Evolutionary conservation across 768 basidiomycete species (phyloP).

Genomic region (Boletus vermiculosoides): DNA sequence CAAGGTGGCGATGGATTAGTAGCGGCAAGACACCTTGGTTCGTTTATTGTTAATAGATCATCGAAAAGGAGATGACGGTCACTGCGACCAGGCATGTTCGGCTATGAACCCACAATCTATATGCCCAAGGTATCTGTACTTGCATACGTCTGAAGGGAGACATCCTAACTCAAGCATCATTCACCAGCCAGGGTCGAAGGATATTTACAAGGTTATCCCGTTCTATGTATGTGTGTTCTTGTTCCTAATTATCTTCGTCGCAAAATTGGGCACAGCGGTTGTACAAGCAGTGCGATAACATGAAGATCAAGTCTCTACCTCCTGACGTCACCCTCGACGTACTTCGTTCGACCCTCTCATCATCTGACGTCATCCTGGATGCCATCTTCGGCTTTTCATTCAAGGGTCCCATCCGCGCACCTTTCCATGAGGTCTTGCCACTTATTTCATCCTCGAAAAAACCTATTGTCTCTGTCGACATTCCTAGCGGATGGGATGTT

Average conservation of each 20-base stretch:
- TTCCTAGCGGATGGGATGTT: conserved; percentile 97
- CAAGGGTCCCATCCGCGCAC: conserved; percentile 82
- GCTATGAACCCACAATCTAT: conserved; percentile 85
- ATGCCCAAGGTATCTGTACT: conserved; percentile 75
- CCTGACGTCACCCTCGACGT: conserved; percentile 45
- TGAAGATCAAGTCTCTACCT: conserved; percentile 73
- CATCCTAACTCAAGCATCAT: background rate
- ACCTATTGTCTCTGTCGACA: conserved; percentile 93
- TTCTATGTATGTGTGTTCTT: background rate
- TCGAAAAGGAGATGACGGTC: background rate
- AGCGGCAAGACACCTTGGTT: conserved; percentile 91
- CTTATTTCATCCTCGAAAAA: conserved; percentile 60
- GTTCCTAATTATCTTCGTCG: background rate
- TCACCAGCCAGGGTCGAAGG: conserved; percentile 83
- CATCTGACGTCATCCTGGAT: conserved; percentile 84
- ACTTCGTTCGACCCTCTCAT: conserved; percentile 49
- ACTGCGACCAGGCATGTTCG: conserved; percentile 72
- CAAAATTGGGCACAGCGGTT: conserved; percentile 52
- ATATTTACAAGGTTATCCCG: conserved; percentile 73
- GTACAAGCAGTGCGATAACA: conserved; percentile 83
- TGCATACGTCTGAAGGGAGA: background rate
- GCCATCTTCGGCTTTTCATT: conserved; percentile 99
- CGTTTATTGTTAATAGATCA: conserved; percentile 15
- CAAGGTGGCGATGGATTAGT: conserved; percentile 97
- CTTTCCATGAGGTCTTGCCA: conserved; percentile 77